Conservation (phyloP, 78 protist genomes). For the Mantamonas sphyraenae region DNA sequence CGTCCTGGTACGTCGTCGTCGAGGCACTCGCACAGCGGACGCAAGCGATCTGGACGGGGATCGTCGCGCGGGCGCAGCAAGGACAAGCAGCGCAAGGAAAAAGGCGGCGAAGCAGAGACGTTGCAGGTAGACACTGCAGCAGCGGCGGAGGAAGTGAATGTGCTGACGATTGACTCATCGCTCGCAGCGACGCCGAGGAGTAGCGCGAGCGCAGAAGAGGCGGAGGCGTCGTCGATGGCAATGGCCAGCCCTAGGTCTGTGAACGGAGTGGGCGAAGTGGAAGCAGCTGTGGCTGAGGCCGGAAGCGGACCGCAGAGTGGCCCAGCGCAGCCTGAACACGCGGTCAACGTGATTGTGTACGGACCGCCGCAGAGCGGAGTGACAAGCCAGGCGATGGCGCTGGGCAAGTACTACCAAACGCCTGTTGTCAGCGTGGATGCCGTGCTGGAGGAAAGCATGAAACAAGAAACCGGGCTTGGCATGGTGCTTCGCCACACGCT, state of each 20-base stretch:
- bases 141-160: not conserved
- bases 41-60: not conserved
- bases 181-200: no score
- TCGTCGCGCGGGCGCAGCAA: no score
- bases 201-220: no score
- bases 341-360: no score
- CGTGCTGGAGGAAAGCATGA: not conserved
- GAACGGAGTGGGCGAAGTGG: no score
- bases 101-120: not conserved
- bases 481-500: not conserved
- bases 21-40: not conserved
- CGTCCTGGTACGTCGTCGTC: no score
- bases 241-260: no score
- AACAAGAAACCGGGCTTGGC: not conserved
- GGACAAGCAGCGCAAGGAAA: conserved; percentile 5
- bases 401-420: not conserved
- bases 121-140: not conserved
- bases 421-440: conserved; percentile 3
- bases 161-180: no score
- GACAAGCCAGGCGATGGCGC: not conserved
- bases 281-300: no score
- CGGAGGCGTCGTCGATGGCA: no score
- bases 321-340: no score
- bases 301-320: no score
- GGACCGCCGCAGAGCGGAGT: conserved; percentile 24